Evolutionary conservation across 2,329 filamentous ascomycete species (phyloP).

Genomic region (Paecilomyces sp.): DNA sequence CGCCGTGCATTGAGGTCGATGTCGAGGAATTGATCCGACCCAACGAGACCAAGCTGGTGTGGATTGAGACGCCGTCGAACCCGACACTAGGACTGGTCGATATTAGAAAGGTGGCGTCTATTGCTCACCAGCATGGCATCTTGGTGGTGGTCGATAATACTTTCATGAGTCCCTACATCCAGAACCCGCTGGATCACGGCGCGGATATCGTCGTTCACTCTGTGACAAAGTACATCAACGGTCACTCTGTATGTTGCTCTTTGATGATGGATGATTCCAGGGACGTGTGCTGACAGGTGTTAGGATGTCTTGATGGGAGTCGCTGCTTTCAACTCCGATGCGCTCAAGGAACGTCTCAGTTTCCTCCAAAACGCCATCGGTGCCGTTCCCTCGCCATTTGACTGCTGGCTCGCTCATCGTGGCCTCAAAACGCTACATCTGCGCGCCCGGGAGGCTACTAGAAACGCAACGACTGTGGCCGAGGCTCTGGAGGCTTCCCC

Average conservation of each 20-base stretch:
- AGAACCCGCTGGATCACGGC: slow-evolving; percentile 91
- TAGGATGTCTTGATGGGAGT: slow-evolving; percentile 95
- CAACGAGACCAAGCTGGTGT: slow-evolving; percentile 79
- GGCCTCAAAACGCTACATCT: slow-evolving; percentile 96
- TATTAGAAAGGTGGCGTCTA: slow-evolving; percentile 73
- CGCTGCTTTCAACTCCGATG: slow-evolving; percentile 85
- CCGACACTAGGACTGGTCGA: slow-evolving; percentile 90
- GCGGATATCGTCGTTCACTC: slow-evolving; percentile 96
- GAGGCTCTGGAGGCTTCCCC: slow-evolving; percentile 69
- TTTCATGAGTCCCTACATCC: slow-evolving; percentile 91
- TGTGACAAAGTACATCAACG: slow-evolving; percentile 99
- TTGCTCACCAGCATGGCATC: slow-evolving; percentile 82
- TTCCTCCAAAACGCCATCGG: slow-evolving; percentile 98
- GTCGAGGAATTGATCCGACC: slow-evolving; percentile 76
- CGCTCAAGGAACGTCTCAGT: slow-evolving; percentile 65
- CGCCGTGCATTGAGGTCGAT: slow-evolving; percentile 83
- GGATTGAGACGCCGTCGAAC: slow-evolving; percentile 95
- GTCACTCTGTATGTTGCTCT: slow-evolving; percentile 54
- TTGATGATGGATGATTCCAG: background rate
- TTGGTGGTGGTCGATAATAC: slow-evolving; percentile 99
- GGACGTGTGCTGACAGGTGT: background rate
- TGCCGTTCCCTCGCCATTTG: slow-evolving; percentile 87
- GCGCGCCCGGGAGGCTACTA: slow-evolving; percentile 74
- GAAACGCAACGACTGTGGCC: slow-evolving; percentile 74
- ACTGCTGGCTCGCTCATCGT: slow-evolving; percentile 96